Conservation (phyloP, 176 grass and related monocot species). For the Oryza longistaminata region DNA sequence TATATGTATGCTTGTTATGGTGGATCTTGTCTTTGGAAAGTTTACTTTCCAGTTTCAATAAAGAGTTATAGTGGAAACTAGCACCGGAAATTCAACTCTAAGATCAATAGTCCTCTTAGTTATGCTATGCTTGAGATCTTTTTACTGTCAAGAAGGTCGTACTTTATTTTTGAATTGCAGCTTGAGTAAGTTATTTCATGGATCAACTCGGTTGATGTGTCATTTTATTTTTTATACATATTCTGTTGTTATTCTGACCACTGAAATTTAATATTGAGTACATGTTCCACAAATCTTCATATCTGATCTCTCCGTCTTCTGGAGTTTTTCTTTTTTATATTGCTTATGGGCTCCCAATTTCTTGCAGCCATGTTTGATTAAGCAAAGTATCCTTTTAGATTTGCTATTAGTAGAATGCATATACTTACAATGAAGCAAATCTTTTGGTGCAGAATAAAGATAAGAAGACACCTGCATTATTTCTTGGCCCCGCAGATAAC, state of each 20-base stretch:
- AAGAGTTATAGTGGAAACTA: neutral
- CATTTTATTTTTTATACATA: neutral
- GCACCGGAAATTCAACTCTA: neutral
- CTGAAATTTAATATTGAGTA: neutral
- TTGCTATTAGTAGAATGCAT: neutral
- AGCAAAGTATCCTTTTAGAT: neutral
- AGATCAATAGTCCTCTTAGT: neutral
- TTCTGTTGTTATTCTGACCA: neutral
- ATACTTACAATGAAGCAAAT: slow-evolving; percentile 17
- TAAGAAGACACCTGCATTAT: slow-evolving; percentile 59
- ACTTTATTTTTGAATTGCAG: neutral
- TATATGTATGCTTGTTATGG: neutral
- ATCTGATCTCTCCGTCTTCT: neutral
- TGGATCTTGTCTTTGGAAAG: neutral
- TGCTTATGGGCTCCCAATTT: neutral
- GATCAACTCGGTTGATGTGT: neutral
- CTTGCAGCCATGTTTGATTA: neutral
- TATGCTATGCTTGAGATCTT: neutral
- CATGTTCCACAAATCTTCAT: slow-evolving; percentile 20
- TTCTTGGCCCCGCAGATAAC: slow-evolving; percentile 72
- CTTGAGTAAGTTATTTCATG: slow-evolving; percentile 11
- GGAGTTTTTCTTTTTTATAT: neutral
- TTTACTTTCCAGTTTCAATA: neutral
- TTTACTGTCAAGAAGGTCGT: neutral
- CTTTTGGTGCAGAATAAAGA: slow-evolving; percentile 46